A percentile compares a stretch with the other conserved stretches of the same genome.
Conservation (phyloP, 768 basidiomycete genomes). For the Phaeolepiota aurea region DNA sequence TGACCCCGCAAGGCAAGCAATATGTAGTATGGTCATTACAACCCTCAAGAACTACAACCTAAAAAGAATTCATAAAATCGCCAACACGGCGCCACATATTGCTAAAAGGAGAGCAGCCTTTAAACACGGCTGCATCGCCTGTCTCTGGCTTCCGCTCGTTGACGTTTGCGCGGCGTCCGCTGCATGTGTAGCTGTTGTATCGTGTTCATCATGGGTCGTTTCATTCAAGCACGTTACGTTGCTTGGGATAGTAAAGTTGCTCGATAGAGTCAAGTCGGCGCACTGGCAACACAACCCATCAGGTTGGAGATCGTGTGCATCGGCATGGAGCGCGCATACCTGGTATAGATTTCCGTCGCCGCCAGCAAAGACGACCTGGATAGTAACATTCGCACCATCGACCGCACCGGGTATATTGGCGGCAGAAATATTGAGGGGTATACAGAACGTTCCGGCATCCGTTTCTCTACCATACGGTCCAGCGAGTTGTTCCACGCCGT, state of each 20-base stretch:
- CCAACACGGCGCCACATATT: too few species aligned
- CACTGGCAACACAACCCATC: constrained; percentile 8
- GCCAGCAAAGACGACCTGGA: constrained; percentile 9
- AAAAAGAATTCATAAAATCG: too few species aligned
- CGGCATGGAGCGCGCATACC: constrained; percentile 41
- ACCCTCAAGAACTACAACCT: too few species aligned
- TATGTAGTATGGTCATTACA: too few species aligned
- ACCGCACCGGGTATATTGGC: constrained; percentile 8
- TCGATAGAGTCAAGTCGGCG: constrained; percentile 7
- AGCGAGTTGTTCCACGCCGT: constrained; percentile 22
- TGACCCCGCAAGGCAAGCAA: too few species aligned
- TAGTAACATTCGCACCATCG: constrained; percentile 12
- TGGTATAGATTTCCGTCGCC: constrained; percentile 10
- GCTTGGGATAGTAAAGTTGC: constrained; percentile 35
- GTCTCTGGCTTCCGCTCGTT: too few species aligned
- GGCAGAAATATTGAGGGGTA: too few species aligned
- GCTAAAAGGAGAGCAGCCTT: too few species aligned
- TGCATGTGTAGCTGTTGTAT: too few species aligned
- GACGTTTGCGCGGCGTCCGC: too few species aligned
- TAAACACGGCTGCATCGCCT: too few species aligned
- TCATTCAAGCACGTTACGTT: constrained; percentile 29
- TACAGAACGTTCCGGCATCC: constrained; percentile 28
- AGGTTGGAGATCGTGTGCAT: constrained; percentile 1
- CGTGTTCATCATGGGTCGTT: too few species aligned
- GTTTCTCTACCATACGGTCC: constrained; percentile 37